phyloP scores from a whole-genome alignment of 2,329 filamentous ascomycete species.

The Penicillium corylophilum region DNA sequence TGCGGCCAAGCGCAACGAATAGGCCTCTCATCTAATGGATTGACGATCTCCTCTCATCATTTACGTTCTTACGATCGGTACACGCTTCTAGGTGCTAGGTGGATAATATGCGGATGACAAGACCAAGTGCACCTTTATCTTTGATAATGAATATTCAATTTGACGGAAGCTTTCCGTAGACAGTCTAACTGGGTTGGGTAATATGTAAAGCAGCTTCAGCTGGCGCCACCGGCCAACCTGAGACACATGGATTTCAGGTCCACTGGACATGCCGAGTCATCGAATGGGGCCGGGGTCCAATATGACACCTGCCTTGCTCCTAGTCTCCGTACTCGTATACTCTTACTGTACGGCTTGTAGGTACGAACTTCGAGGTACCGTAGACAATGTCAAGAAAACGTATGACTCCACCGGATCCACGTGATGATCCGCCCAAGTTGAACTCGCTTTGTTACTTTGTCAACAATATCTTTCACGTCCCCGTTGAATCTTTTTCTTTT shows the following conservation, averaged over 20 bases:
- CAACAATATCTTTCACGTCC: slow-evolving; percentile 7
- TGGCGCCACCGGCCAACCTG: not conserved
- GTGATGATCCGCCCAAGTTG: slow-evolving; percentile 14
- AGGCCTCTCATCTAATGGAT: slow-evolving; percentile 4
- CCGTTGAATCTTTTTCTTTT: not conserved
- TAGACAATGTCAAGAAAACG: not conserved
- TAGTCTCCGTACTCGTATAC: no score
- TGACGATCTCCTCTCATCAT: not conserved
- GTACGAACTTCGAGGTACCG: not conserved
- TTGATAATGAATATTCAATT: not conserved
- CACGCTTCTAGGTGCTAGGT: no score
- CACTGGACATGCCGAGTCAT: not conserved
- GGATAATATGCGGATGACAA: not conserved
- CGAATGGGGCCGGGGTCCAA: not conserved
- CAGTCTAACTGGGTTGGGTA: not conserved
- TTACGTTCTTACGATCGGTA: not conserved
- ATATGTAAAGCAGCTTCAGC: not conserved
- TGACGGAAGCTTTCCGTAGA: not conserved
- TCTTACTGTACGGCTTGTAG: no score
- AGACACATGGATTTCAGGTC: slow-evolving; percentile 1
- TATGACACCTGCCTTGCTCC: not conserved
- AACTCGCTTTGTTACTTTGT: slow-evolving; percentile 7
- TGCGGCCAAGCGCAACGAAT: slow-evolving; percentile 64
- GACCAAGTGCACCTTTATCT: not conserved
- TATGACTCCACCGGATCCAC: slow-evolving; percentile 16